Percentiles rank a stretch among this genome's conserved stretches.
Conservation (phyloP, 2,329 filamentous ascomycete genomes). For the Aspergillus niger region DNA sequence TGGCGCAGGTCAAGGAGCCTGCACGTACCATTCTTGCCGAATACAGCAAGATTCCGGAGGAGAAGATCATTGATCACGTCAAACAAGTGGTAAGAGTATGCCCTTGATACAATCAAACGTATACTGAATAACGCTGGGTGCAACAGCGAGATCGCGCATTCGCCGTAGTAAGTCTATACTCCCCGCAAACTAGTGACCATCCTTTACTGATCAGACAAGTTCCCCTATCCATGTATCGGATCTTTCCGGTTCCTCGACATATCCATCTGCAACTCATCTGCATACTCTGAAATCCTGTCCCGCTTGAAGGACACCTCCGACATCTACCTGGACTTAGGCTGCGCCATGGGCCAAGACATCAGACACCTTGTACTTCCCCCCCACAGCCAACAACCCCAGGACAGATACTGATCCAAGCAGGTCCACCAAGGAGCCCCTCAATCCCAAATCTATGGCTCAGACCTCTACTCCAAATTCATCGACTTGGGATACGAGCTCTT, state of each 20-base stretch:
- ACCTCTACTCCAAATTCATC: not conserved
- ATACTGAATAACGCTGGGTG: not conserved
- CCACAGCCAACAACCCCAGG: not conserved
- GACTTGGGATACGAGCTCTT: constrained; percentile 12
- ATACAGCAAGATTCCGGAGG: constrained; percentile 4
- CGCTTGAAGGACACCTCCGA: not conserved
- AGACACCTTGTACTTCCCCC: not conserved
- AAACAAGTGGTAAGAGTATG: constrained; percentile 2
- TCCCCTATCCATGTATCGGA: constrained; percentile 7
- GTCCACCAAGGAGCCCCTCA: constrained; percentile 3
- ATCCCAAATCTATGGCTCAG: constrained; percentile 2
- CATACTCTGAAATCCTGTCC: not conserved
- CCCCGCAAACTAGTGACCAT: too few relatives aligned
- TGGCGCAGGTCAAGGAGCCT: not conserved
- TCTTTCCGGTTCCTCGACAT: constrained; percentile 8
- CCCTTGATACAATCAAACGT: fast-evolving
- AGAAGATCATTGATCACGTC: constrained; percentile 1
- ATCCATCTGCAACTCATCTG: not conserved
- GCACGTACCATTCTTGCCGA: not conserved
- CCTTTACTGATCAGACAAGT: not conserved
- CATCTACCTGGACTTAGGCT: constrained; percentile 4
- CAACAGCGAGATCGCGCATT: constrained; percentile 1
- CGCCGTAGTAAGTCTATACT: not conserved
- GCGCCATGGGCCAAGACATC: constrained; percentile 8
- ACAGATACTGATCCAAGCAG: not conserved